Conservation (phyloP, 2,329 filamentous ascomycete genomes). For the Knoxdaviesia proteae region DNA sequence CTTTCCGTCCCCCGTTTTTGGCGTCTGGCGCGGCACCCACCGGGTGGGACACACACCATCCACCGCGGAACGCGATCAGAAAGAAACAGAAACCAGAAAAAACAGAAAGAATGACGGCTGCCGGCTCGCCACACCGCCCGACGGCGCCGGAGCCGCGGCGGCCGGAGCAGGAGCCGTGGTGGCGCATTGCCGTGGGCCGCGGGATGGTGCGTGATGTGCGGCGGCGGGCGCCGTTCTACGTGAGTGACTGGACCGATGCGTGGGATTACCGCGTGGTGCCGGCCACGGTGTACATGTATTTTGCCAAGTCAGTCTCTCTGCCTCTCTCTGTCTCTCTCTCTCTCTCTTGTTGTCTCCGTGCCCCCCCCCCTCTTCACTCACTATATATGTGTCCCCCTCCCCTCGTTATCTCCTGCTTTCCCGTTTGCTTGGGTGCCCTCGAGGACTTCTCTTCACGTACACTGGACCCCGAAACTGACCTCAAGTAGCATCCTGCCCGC, state of each 20-base stretch:
- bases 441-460: not conserved
- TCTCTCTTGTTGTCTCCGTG: not conserved
- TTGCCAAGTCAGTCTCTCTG: slow-evolving; percentile 49
- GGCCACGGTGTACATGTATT: slow-evolving; percentile 84
- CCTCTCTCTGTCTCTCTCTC: slow-evolving; percentile 1
- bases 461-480: not conserved
- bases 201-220: slow-evolving; percentile 66
- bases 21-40: too few species aligned
- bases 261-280: slow-evolving; percentile 82
- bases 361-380: not conserved
- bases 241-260: slow-evolving; percentile 67
- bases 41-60: too few species aligned
- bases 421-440: not conserved
- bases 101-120: too few species aligned
- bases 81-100: too few species aligned
- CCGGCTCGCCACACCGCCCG: too few species aligned
- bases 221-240: slow-evolving; percentile 55
- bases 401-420: not conserved
- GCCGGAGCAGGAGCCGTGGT: slow-evolving; percentile 29
- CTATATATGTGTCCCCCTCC: not conserved
- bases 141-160: not conserved
- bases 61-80: too few species aligned
- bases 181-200: slow-evolving; percentile 52
- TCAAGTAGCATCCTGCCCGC: slow-evolving; percentile 56
- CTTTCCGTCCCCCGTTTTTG: too few species aligned